Evolutionary conservation across 495 filamentous ascomycete genomes (phyloP), one percentile per base, ranked within the genome.

Genomic region (Aspergillus indologenus): DNA sequence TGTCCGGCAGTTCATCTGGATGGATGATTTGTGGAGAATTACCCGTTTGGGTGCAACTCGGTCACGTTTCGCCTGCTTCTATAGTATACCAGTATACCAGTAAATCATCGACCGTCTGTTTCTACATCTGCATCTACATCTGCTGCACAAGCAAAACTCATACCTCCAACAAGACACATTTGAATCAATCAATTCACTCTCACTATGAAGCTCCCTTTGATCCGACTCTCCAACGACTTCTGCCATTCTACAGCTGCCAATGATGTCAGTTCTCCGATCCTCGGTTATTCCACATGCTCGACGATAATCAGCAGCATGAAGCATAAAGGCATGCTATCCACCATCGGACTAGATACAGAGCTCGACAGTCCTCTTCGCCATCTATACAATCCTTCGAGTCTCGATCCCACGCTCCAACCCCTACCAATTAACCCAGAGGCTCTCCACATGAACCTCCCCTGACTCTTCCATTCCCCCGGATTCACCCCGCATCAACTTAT

Each of bases 271-370:
- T 43, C 26, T 22, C 54, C 54, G 24, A 57, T 57, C 59, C 59
- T 61, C 59, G 59, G 54, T 57, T 61, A 57, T 57, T 61, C 24
- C 19, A n/a, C 48, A 51, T 51, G 22, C 19, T 9, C 48, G 15
- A 24, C 8, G 26, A 29, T 9, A 51, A 21, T 24, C 48, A 22
- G 47, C 24, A 40, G 24, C 50, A n/a, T 53, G 17, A 53, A 53
- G 50, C 40, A 53, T 34, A 53, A n/a, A 53, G 17, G 9, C 26
- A 29, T 29, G 26, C 26, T 9, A 29, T 29, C 9, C n/a, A n/a
- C n/a, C n/a, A n/a, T n/a, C n/a, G n/a, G n/a, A n/a, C n/a, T n/a
- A n/a, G n/a, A n/a, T n/a, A n/a, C 3, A 29, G 34, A 40, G 34
- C 2, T 15, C 34, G 34, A 40, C 12, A 40, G 34, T 11, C 6